These are phyloP conservation scores for Rhizoctonia solani DNA, from an alignment of 1,284 basidiomycete genomes.

Conservation along the genomic window DNA sequence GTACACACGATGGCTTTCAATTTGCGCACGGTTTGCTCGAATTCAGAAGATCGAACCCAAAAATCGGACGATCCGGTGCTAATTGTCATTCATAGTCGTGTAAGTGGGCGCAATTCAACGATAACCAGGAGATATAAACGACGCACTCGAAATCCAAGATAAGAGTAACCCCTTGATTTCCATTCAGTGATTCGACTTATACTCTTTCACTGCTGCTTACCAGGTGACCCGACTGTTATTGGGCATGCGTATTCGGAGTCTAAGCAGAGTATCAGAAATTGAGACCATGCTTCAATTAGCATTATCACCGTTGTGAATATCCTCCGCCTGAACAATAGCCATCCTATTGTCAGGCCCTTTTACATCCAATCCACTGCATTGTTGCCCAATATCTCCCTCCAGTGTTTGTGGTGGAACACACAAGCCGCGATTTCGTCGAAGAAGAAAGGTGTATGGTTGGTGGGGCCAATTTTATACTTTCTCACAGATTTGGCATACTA, in stretches of 20 bases:
- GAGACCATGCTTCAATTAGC: too few species aligned
- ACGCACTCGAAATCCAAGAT: constrained; percentile 17
- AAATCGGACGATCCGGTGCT: constrained; percentile 35
- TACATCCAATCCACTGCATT: too few species aligned
- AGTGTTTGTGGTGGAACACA: not conserved
- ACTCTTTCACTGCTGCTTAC: not conserved
- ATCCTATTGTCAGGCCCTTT: constrained; percentile 9
- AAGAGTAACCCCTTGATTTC: not conserved
- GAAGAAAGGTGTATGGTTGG: not conserved
- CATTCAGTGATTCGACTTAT: not conserved
- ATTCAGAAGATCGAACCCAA: constrained; percentile 36
- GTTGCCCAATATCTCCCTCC: too few species aligned
- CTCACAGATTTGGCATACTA: constrained; percentile 15
- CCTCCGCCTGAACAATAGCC: constrained; percentile 22
- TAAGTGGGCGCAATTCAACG: not conserved
- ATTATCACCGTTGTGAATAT: constrained; percentile 32
- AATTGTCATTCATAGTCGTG: not conserved
- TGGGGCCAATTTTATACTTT: constrained; percentile 3
- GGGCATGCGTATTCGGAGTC: constrained; percentile 32
- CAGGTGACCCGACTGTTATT: constrained; percentile 29
- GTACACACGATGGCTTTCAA: constrained; percentile 33
- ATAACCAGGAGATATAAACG: not conserved
- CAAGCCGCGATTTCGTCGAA: not conserved
- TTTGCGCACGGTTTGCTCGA: constrained; percentile 8
- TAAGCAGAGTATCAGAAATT: too few species aligned